Percentiles rank a stretch among this genome's conserved stretches.
phyloP scores from a whole-genome alignment of 2,329 filamentous ascomycete genomes.

The Periconia macrospinosa region DNA sequence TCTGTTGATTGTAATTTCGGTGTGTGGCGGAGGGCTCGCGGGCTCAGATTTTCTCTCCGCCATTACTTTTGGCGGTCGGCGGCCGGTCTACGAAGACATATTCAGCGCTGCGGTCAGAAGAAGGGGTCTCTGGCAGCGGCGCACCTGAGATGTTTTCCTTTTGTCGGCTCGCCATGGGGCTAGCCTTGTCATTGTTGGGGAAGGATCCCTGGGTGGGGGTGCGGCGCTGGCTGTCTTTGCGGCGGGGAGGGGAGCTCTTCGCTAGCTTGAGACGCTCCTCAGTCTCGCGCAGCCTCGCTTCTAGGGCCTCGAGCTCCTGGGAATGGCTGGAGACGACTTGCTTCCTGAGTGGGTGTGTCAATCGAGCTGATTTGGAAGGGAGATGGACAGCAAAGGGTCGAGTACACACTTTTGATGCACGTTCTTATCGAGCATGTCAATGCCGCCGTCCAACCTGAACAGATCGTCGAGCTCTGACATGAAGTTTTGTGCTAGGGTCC shows the following conservation, averaged over 20 bases:
- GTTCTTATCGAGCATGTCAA: constrained; percentile 68
- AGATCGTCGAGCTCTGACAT: constrained; percentile 83
- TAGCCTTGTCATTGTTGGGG: constrained; percentile 29
- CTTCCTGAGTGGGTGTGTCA: constrained; percentile 60
- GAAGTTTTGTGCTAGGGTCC: constrained; percentile 85
- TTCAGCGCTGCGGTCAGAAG: constrained; percentile 37
- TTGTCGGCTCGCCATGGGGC: constrained; percentile 20
- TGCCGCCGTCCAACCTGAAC: constrained; percentile 81
- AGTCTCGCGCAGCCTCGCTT: constrained; percentile 80
- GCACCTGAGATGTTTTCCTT: constrained; percentile 33
- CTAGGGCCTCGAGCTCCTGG: constrained; percentile 81
- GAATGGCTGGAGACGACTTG: constrained; percentile 73
- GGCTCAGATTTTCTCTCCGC: constrained; percentile 5
- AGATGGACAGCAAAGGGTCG: constrained; percentile 1
- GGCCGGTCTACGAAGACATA: constrained; percentile 42
- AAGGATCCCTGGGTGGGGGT: constrained; percentile 25
- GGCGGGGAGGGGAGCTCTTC: constrained; percentile 33
- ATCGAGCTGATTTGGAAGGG: constrained; percentile 9
- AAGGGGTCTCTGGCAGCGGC: constrained; percentile 32
- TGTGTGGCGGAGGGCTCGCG: neutral
- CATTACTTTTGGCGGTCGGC: constrained; percentile 19
- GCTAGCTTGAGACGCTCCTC: constrained; percentile 68
- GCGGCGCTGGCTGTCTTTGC: constrained; percentile 33
- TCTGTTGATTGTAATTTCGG: constrained; percentile 4
- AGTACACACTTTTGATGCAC: constrained; percentile 78